Conservation (phyloP, 495 filamentous ascomycete species). For the Penicillium arizonense region DNA sequence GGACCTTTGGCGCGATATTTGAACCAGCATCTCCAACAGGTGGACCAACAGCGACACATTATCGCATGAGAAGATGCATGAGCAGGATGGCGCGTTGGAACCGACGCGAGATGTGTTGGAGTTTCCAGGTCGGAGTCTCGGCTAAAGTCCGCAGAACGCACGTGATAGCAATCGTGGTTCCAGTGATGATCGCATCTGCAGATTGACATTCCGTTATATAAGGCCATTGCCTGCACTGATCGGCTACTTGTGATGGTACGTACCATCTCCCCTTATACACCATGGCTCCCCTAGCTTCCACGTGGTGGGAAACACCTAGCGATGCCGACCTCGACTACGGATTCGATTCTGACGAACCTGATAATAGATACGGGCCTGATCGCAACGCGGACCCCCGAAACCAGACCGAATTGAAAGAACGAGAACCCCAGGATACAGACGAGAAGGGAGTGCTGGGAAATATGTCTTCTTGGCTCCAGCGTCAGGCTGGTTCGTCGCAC, state of each 20-base stretch:
- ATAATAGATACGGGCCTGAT: conserved; percentile 21
- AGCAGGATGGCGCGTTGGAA: neutral
- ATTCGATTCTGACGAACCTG: conserved; percentile 31
- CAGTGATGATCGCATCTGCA: conserved; percentile 28
- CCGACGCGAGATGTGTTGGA: neutral
- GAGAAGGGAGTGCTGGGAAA: conserved; percentile 20
- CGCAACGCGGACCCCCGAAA: conserved; percentile 3
- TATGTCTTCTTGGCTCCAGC: conserved; percentile 60
- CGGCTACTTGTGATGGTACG: conserved; percentile 11
- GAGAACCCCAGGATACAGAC: conserved; percentile 1
- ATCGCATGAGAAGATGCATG: neutral
- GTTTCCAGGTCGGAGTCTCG: neutral
- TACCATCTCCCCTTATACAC: neutral
- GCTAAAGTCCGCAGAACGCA: conserved; percentile 10
- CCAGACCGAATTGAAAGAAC: conserved; percentile 2
- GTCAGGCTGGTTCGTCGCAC: conserved; percentile 50
- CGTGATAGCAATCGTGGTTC: conserved; percentile 23
- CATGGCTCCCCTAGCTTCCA: conserved; percentile 18
- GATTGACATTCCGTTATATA: conserved; percentile 18
- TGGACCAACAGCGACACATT: neutral
- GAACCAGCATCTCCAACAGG: neutral
- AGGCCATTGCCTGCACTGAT: conserved; percentile 12
- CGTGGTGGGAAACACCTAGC: conserved; percentile 25
- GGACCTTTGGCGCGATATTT: neutral
- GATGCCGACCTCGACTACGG: conserved; percentile 29